Evolutionary conservation across 768 basidiomycete genomes (phyloP), one percentile per base, ranked within the genome.

Genomic region (Rhodocollybia butyracea): DNA sequence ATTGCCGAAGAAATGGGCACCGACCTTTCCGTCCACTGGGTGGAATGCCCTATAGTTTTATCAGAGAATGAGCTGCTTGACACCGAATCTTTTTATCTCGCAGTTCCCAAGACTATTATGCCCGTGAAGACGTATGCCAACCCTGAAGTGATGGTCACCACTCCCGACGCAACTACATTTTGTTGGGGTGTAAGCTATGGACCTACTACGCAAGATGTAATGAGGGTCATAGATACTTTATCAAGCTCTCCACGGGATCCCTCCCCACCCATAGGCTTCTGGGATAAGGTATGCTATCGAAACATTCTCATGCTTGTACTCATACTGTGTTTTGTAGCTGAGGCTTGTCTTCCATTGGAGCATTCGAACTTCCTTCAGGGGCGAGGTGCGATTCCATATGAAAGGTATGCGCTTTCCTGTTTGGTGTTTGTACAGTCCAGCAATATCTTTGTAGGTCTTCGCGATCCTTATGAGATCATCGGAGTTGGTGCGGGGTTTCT

Each of bases 111-210:
- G 69, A 95, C 94, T 0, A 87, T 93, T 55, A 96, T 94, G 90
- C 89, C 95, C 0, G 89, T 95, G 62, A 98, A 98, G 71, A 91
- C 88, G 7, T 97, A 95, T 63, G 89, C 91, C 1, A 78, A 81
- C 42, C 91, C 94, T 3, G 69, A 73, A 12, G 79, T 98, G 60
- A 76, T 78, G 19, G 79, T 97, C 46, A 72, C 75, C n/a, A 83
- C 88, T 4, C 70, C 79, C 21, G 76, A 74, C 30, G 77, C 85
- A 4, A 90, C 92, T 0, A 81, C 85, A 34, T 80, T 97, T 58
- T 83, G 88, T 15, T 98, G 95, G 94, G 90, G 90, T 15, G 82
- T 93, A 41, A 94, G 94, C 59, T 91, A 93, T 59, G 81, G 83
- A 42, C 88, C 94, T 17, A 88, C 86, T 1, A 89, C 91, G 22